A percentile compares a stretch with the other conserved stretches of the same genome.
Conservation (phyloP, 208 protist species). For the Leishmania major region DNA sequence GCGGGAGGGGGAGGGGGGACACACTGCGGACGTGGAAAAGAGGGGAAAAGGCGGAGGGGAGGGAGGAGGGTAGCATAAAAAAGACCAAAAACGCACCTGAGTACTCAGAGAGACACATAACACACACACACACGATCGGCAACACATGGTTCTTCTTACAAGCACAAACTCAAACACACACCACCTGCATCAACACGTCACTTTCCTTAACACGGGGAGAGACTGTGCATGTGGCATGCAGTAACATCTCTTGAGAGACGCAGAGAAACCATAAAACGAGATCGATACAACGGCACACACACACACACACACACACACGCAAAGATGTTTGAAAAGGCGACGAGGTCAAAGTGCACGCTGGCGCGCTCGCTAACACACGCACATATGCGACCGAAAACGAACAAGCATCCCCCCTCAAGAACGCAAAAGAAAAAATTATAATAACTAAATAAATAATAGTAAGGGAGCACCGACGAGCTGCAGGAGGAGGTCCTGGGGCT, state of each 20-base stretch:
- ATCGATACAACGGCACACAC: background rate
- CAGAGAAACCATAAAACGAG: background rate
- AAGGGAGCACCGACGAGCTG: background rate
- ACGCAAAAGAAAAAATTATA: background rate
- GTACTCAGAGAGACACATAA: background rate
- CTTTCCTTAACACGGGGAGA: background rate
- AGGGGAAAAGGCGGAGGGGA: background rate
- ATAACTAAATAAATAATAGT: background rate
- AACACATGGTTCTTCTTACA: background rate
- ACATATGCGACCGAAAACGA: background rate
- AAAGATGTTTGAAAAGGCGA: background rate
- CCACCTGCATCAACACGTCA: background rate
- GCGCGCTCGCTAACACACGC: background rate
- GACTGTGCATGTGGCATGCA: background rate
- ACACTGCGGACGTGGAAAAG: background rate
- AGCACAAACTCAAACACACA: background rate
- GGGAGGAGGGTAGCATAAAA: background rate
- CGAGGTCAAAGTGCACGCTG: too few relatives aligned
- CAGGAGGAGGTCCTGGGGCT: background rate
- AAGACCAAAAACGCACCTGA: background rate
- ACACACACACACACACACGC: background rate
- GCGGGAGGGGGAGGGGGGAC: background rate
- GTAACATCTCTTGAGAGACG: background rate
- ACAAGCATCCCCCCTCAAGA: too few relatives aligned
- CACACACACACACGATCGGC: background rate